Evolutionary conservation across 108 stramenopile species (phyloP).

Genomic region (Stephanodiscus minutulus): DNA sequence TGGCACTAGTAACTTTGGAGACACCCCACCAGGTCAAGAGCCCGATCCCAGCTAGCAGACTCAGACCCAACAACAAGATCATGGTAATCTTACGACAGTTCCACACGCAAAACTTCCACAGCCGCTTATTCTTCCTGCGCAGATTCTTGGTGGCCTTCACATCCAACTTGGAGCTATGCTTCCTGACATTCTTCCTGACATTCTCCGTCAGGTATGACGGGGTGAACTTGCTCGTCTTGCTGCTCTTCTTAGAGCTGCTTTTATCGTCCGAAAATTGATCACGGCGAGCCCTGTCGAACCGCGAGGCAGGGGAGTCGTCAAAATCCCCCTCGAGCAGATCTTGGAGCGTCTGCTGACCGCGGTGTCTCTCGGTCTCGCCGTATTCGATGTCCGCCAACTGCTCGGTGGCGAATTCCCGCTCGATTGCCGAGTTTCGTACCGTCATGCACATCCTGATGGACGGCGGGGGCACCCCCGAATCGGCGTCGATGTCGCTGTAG

Average conservation of each 20-base stretch:
- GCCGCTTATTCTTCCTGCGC: slow-evolving; percentile 28
- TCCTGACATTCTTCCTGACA: slow-evolving; percentile 1
- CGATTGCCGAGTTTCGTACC: slow-evolving; percentile 21
- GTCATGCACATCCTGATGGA: slow-evolving; percentile 22
- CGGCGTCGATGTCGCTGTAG: slow-evolving; percentile 20
- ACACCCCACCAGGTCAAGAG: slow-evolving; percentile 22
- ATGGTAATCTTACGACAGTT: slow-evolving; percentile 40
- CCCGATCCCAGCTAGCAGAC: slow-evolving; percentile 12
- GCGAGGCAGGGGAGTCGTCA: background rate
- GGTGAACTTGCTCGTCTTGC: background rate
- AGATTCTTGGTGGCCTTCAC: slow-evolving; percentile 15
- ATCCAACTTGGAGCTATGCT: slow-evolving; percentile 12
- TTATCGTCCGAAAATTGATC: background rate
- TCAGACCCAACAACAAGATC: slow-evolving; percentile 11
- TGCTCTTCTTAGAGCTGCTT: slow-evolving; percentile 16
- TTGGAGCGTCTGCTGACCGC: background rate
- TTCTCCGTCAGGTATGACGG: background rate
- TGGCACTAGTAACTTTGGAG: slow-evolving; percentile 1
- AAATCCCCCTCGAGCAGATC: slow-evolving; percentile 12
- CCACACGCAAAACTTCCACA: slow-evolving; percentile 45
- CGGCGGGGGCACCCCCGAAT: slow-evolving; percentile 1
- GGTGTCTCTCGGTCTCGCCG: background rate
- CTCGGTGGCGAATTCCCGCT: slow-evolving; percentile 31
- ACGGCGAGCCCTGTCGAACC: background rate
- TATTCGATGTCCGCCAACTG: slow-evolving; percentile 32